Conservation (phyloP, 306 rosid genomes). For the Gastrolobium bilobum region DNA sequence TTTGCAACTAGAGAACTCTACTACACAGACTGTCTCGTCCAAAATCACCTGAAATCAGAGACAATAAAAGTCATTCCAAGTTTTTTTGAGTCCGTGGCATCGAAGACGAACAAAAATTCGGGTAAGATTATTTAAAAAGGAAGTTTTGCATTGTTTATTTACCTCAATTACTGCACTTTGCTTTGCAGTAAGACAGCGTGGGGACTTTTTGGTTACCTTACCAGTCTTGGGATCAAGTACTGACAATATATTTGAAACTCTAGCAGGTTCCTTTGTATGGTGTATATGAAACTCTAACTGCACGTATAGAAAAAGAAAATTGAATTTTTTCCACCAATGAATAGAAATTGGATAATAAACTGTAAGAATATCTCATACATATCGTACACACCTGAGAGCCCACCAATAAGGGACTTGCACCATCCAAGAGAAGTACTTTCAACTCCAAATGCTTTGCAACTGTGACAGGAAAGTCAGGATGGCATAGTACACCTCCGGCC, state of each 20-base stretch:
- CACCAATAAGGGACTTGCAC: constrained; percentile 76
- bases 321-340: constrained; percentile 6
- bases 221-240: constrained; percentile 90
- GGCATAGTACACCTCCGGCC: constrained; percentile 94
- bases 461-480: constrained; percentile 87
- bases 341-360: constrained; percentile 7
- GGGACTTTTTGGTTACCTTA: constrained; percentile 80
- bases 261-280: constrained; percentile 87
- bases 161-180: constrained; percentile 96
- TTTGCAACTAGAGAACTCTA: constrained; percentile 72
- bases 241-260: constrained; percentile 73
- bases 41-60: constrained; percentile 68
- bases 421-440: constrained; percentile 86
- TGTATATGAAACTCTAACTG: constrained; percentile 96
- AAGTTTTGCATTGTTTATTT: constrained; percentile 48
- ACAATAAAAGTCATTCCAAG: constrained; percentile 33
- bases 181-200: constrained; percentile 86
- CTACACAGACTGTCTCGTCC: constrained; percentile 80
- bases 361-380: constrained; percentile 4
- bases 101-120: neutral
- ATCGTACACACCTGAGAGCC: constrained; percentile 83
- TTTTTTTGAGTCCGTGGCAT: constrained; percentile 13
- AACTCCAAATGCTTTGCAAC: constrained; percentile 84
- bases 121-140: neutral
- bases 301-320: constrained; percentile 34